Conservation (phyloP, 768 basidiomycete species). For the Mycena vitilis region DNA sequence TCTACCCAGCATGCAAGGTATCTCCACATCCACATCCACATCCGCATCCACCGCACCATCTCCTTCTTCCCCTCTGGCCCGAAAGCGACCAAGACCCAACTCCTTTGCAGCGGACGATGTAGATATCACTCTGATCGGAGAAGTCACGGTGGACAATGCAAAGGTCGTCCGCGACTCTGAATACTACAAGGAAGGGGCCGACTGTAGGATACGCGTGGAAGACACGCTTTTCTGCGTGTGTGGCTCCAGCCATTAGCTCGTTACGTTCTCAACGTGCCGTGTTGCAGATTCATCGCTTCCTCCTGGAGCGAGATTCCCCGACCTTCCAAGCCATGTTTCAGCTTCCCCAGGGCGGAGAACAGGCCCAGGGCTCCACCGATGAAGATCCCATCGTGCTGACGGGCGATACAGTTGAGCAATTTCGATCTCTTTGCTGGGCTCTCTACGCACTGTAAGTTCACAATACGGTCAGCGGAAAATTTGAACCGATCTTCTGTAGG, state of each 20-base stretch:
- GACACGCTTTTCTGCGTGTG: slow-evolving; percentile 22
- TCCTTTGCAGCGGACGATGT: neutral
- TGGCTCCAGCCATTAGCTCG: neutral
- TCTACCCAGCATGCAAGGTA: neutral
- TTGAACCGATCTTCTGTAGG: neutral
- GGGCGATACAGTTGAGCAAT: slow-evolving; percentile 14
- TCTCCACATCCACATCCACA: no score
- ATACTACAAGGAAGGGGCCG: slow-evolving; percentile 5
- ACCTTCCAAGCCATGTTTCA: slow-evolving; percentile 16
- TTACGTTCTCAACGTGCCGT: neutral
- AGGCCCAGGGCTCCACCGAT: slow-evolving; percentile 8
- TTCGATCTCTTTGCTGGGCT: slow-evolving; percentile 20
- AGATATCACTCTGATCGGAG: slow-evolving; percentile 1
- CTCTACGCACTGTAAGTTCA: slow-evolving; percentile 16
- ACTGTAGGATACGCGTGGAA: slow-evolving; percentile 19
- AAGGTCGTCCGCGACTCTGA: slow-evolving; percentile 3
- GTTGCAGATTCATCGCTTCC: slow-evolving; percentile 23
- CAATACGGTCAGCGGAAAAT: neutral
- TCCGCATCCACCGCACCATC: neutral
- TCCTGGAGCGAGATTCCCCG: slow-evolving; percentile 3
- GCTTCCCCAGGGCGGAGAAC: slow-evolving; percentile 5
- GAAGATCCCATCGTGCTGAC: slow-evolving; percentile 17
- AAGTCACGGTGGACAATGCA: neutral
- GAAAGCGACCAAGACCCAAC: neutral
- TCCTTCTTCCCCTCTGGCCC: neutral